These are phyloP conservation scores for Metschnikowia santaceciliae DNA, from an alignment of 805 yeast species.

Conservation along the genomic window DNA sequence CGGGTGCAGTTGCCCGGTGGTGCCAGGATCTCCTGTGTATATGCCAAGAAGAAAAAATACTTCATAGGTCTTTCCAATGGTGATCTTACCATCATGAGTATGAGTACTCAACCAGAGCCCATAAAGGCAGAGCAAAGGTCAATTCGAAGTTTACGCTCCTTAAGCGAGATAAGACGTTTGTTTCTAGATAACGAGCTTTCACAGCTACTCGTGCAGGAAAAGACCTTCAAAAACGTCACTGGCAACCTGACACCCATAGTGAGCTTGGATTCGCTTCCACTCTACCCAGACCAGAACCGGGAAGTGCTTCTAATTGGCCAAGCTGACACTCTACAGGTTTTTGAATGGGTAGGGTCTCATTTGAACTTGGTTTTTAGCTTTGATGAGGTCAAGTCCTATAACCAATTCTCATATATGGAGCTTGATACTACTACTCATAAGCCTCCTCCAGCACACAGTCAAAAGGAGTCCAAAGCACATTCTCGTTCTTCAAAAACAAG, in stretches of 20 bases:
- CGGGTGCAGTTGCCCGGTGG: slow-evolving; percentile 28
- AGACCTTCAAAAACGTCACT: slow-evolving; percentile 20
- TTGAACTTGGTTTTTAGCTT: slow-evolving; percentile 29
- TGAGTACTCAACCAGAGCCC: slow-evolving; percentile 13
- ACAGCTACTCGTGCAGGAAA: slow-evolving; percentile 18
- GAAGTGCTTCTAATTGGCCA: slow-evolving; percentile 25
- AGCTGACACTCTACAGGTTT: slow-evolving; percentile 23
- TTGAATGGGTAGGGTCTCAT: slow-evolving; percentile 30
- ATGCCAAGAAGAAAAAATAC: slow-evolving; percentile 17
- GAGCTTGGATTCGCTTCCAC: slow-evolving; percentile 14
- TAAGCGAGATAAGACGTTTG: slow-evolving; percentile 22
- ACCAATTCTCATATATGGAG: slow-evolving; percentile 17
- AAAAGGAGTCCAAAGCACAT: not conserved
- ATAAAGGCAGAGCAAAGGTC: slow-evolving; percentile 11
- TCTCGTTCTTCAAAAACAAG: not conserved
- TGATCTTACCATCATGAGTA: slow-evolving; percentile 27
- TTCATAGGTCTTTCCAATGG: slow-evolving; percentile 36
- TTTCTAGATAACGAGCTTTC: slow-evolving; percentile 20
- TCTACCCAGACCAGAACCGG: slow-evolving; percentile 19
- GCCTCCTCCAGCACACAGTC: not conserved
- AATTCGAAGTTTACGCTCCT: slow-evolving; percentile 20
- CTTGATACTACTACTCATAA: slow-evolving; percentile 1
- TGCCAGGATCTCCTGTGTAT: slow-evolving; percentile 24
- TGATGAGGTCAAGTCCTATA: slow-evolving; percentile 22
- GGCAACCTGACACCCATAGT: slow-evolving; percentile 18